Evolutionary conservation across 768 basidiomycete genomes (phyloP), one percentile per base, ranked within the genome.

Genomic region (Macrocybe gigantea): DNA sequence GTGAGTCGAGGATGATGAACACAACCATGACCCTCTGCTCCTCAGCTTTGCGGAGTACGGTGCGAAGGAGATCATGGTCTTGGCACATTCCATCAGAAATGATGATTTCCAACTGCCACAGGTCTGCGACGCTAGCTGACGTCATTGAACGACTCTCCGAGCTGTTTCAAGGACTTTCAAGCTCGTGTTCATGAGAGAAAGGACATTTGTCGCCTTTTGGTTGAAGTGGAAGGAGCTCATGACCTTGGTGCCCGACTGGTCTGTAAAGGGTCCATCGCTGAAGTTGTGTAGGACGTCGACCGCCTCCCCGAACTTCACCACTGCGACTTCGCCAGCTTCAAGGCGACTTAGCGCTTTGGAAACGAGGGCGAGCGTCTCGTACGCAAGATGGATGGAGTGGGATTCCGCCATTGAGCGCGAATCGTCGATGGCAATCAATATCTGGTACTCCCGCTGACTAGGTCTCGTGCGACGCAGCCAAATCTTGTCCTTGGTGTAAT

Each of bases 1-100:
- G 77, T 3, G 93, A 91, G 64, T 99, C 96, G 49, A 98, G 73
- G 49, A 98, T 80, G 64, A 99, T 80, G 73, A 99, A 99, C 45
- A 97, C 94, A 44, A 99, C 79, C 87, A 98, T 85, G 56, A 98
- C 84, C 30, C 85, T 77, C 63, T 93, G 89, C 57, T 90, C 94
- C 55, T 86, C 82, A 4, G 95, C 96, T 54, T 79, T 82, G 33
- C 96, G 75, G 13, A 99, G 72, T 30, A 90, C 66, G 2, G 82
- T 82, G 34, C 87, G 82, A 43, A 99, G 73, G 55, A 77, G 74
- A 37, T 93, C 88, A 64, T 97, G 94, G 60, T 96, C 90, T 63
- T 98, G 93, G 61, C 94, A 98, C 55, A 97, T 88, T n/a, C 96
- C 96, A 58, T 99, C 96, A 11, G 93, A 97, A 51, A 99, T 92